Conservation (phyloP, 257 asterid species). For the Solanum okadae region DNA sequence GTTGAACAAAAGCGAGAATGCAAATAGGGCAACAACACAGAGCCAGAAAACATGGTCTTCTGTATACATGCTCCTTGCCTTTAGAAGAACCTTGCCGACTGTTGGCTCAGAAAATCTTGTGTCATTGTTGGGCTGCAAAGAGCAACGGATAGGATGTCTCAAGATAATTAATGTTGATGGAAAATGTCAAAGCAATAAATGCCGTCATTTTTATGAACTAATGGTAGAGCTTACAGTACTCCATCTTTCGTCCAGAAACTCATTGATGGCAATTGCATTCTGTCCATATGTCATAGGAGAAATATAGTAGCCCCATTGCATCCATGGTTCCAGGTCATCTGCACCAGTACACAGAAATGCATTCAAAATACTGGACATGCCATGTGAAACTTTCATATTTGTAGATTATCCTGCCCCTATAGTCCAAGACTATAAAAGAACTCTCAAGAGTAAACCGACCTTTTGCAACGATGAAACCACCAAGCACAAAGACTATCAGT, state of each 20-base stretch:
- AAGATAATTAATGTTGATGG: neutral
- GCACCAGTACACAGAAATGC: neutral
- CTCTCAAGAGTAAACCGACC: conserved; percentile 28
- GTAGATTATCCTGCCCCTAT: neutral
- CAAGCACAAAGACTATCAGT: conserved; percentile 77
- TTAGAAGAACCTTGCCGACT: conserved; percentile 86
- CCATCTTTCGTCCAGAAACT: conserved; percentile 27
- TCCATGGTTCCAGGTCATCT: conserved; percentile 27
- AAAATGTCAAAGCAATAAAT: neutral
- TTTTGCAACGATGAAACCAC: conserved; percentile 83
- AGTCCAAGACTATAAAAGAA: neutral
- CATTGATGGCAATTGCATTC: conserved; percentile 24
- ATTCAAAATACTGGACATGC: neutral
- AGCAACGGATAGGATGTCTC: conserved; percentile 1
- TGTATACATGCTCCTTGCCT: conserved; percentile 70
- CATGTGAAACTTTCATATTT: neutral
- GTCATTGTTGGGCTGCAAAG: conserved; percentile 50
- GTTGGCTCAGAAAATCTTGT: conserved; percentile 49
- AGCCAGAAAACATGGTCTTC: conserved; percentile 81
- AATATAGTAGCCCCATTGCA: conserved; percentile 18
- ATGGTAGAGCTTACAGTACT: conserved; percentile 8
- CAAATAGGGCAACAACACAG: conserved; percentile 68
- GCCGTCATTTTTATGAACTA: neutral
- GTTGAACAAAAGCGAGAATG: conserved; percentile 74
- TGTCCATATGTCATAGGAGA: conserved; percentile 35